Evolutionary conservation across 441 rosid genomes (phyloP).

Genomic region (Adansonia gregorii): DNA sequence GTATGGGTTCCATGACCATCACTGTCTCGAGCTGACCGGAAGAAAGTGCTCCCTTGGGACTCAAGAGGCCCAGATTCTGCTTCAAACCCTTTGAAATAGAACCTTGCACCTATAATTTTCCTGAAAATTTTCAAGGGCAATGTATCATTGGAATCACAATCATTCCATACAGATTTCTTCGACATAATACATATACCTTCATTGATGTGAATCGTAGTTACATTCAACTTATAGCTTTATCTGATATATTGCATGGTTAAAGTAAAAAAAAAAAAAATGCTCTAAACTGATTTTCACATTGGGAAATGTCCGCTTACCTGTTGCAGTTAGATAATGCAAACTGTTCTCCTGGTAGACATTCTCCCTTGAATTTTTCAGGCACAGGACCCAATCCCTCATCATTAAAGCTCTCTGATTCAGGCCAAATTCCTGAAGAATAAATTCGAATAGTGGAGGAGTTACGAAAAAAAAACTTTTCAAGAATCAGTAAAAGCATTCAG

Average conservation of each 20-base stretch:
- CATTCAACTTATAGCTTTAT: background rate
- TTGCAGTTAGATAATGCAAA: conserved; percentile 45
- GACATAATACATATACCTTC: background rate
- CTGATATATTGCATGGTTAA: background rate
- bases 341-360: conserved; percentile 45
- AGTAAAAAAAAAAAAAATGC: background rate
- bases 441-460: background rate
- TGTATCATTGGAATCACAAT: conserved; percentile 12
- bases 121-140: conserved; percentile 32
- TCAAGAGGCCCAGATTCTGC: conserved; percentile 49
- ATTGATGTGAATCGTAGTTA: background rate
- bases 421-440: conserved; percentile 48
- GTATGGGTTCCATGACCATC: conserved; percentile 60
- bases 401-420: conserved; percentile 53
- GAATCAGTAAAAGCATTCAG: background rate
- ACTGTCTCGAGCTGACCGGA: conserved; percentile 48
- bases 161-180: background rate
- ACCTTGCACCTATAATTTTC: conserved; percentile 54
- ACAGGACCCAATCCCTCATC: conserved; percentile 47
- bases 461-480: background rate
- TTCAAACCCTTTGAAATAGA: conserved; percentile 48
- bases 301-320: conserved; percentile 32
- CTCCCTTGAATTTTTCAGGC: conserved; percentile 54
- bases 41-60: conserved; percentile 32
- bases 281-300: background rate